These are phyloP conservation scores for Ophiocordyceps camponoti-rufipedis DNA, from an alignment of 2,329 filamentous ascomycete species.

Conservation along the genomic window DNA sequence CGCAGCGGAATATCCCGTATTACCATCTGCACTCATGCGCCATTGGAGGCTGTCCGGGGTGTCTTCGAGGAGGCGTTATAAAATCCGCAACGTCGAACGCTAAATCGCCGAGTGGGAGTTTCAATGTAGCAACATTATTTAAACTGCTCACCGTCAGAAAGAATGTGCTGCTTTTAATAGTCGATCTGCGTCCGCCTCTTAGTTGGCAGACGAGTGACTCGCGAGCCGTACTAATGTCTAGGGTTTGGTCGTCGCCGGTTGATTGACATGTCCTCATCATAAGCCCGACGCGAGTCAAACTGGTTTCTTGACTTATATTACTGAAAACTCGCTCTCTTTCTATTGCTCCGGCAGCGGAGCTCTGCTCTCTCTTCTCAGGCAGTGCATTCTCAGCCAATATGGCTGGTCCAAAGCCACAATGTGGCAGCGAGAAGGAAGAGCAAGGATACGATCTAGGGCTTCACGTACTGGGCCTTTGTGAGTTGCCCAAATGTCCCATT, in stretches of 20 bases:
- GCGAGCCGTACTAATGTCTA: not conserved
- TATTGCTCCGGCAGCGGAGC: not conserved
- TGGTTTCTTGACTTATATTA: not conserved
- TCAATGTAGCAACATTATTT: not conserved
- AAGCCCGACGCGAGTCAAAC: not conserved
- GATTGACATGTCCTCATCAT: not conserved
- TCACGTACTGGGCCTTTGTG: constrained; percentile 14
- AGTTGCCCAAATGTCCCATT: constrained; percentile 1
- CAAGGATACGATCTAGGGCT: constrained; percentile 10
- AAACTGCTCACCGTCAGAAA: no score
- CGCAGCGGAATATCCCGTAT: no score
- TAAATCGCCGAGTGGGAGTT: not conserved
- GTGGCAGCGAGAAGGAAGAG: constrained; percentile 5
- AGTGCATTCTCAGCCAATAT: not conserved
- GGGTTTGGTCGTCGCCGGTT: not conserved
- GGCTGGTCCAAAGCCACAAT: constrained; percentile 9
- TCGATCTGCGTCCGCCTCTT: no score
- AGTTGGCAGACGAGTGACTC: not conserved
- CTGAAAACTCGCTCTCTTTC: not conserved
- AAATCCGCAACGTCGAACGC: not conserved
- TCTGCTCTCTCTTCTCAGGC: not conserved
- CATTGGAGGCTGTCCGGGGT: not conserved
- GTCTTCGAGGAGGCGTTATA: not conserved
- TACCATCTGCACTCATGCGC: no score
- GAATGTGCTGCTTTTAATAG: no score